Evolutionary conservation across 73 alveolate genomes (phyloP), one percentile per base, ranked within the genome.

Genomic region (Tetrahymena malaccensis): DNA sequence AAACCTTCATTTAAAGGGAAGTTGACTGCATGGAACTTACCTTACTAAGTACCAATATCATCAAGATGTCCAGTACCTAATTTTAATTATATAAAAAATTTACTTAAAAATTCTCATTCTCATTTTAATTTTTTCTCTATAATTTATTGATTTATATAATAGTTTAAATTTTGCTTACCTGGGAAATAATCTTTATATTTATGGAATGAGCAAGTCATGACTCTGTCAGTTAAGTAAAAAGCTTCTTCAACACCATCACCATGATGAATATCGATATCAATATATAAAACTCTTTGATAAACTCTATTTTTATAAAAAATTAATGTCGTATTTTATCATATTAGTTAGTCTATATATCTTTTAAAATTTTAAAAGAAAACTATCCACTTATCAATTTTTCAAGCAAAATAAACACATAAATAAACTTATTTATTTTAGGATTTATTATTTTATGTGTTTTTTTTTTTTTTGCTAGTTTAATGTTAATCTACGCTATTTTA

Each of bases 191-290:
- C 99, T 37, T 99, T 99, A 96, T 96, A 99, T 97, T 98, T 99
- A 96, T 99, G 99, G 96, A 99, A 98, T 3, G 99, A 98, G 85
- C 98, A 98, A 38, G 99, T 98, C 98, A 99, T 96, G 25, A 99
- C 99, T 96, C 99, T 94, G 94, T 99, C 99, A 44, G 99, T 98
- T 11, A 99, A 98, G 96, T 98, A 99, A 96, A 99, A 99, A n/a
- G 99, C 99, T 98, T 99, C 99, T 96, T 99, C 99, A 5, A 99
- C 99, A 33, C 99, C 99, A 98, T 99, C 99, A 34, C 99, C 99
- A 97, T 99, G 99, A 95, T 43, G 99, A 25, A 98, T 99, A 96
- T 99, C 99, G n/a, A 99, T 98, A 96, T 99, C 99, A 70, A 99
- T 97, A 96, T 99, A 99, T 56, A 99, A 97, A 12, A 99, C 99